Evolutionary conservation across 768 basidiomycete genomes (phyloP).

Genomic region (Cubamyces sp.): DNA sequence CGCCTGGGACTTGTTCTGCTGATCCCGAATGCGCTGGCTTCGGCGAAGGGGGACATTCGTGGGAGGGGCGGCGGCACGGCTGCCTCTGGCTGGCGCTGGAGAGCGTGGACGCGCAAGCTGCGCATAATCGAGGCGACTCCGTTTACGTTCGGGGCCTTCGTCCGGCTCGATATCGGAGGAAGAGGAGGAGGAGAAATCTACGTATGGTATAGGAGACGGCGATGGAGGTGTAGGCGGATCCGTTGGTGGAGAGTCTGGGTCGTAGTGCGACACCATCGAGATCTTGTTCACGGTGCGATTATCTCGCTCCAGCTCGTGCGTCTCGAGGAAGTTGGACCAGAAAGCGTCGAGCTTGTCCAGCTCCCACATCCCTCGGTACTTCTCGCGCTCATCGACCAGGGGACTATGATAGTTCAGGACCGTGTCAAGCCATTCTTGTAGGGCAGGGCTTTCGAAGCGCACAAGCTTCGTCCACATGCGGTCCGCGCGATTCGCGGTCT

Average conservation of each 20-base stretch:
- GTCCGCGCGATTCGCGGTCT: neutral
- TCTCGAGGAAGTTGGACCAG: neutral
- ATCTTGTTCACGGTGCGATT: neutral
- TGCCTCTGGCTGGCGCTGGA: too few species aligned
- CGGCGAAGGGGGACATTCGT: neutral
- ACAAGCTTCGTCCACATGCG: neutral
- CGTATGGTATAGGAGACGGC: too few species aligned
- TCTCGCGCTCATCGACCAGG: neutral
- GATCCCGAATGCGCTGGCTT: neutral
- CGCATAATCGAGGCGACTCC: neutral
- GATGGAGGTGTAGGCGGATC: neutral
- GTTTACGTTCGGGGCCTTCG: neutral
- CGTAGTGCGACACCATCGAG: neutral
- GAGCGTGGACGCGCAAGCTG: too few species aligned
- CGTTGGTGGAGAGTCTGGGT: neutral
- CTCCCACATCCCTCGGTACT: neutral
- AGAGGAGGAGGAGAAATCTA: neutral
- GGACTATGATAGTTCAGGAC: neutral
- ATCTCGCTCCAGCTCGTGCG: neutral
- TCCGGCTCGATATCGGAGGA: neutral
- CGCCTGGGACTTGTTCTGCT: neutral
- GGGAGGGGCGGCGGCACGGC: neutral
- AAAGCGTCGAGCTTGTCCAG: neutral
- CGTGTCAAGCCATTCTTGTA: conserved; percentile 2
- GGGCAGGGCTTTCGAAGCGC: neutral